Base-by-base conservation (phyloP, 148 eudicot species). In the Chenopodium album region DNA sequence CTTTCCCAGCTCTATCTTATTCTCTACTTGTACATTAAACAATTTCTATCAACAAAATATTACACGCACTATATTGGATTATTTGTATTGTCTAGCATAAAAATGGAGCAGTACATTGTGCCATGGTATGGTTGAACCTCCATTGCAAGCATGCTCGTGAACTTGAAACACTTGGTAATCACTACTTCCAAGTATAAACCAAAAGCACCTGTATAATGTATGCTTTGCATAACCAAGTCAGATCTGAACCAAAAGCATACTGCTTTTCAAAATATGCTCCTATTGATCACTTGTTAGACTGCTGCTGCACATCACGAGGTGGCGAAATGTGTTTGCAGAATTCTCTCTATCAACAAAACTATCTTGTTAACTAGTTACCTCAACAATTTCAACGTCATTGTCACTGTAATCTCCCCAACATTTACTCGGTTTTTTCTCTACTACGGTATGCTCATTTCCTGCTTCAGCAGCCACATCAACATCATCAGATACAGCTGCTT, bases 381-480 rank as follows among this genome's bases (percentile, higher is more conserved):
- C 91, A 75, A 84, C 82, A 74, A 26, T 56, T 69, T 84, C 95
- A 64, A 88, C 85, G 79, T 94, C 98, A 70, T 79, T 81, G n/a
- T 92, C 98, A 81, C 93, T 90, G 88, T 90, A 91, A 86, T 92
- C 98, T 84, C 97, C 98, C 93, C 97, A 93, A 56, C 89, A 71
- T 85, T 92, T 92, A 73, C 69, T 81, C 54, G 87, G 76, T 71
- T 86, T 87, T 63, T 86, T 93, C 85, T 89, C 85, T 8, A 76
- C 81, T 48, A 76, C 76, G 26, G 76, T 9, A 26, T 50, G 79
- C 26, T 83, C 59, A 26, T 75, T 84, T 22, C 73, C 84, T 79
- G 83, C 89, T 73, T 76, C 76, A 47, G 68, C 63, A 11, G 70
- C 84, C 78, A 50, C 67, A 47, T 64, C 32, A 31, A 76, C 86